Percentiles rank a stretch among this genome's conserved stretches.
Conservation (phyloP, 768 basidiomycete species). For the Mycena indigotica region DNA sequence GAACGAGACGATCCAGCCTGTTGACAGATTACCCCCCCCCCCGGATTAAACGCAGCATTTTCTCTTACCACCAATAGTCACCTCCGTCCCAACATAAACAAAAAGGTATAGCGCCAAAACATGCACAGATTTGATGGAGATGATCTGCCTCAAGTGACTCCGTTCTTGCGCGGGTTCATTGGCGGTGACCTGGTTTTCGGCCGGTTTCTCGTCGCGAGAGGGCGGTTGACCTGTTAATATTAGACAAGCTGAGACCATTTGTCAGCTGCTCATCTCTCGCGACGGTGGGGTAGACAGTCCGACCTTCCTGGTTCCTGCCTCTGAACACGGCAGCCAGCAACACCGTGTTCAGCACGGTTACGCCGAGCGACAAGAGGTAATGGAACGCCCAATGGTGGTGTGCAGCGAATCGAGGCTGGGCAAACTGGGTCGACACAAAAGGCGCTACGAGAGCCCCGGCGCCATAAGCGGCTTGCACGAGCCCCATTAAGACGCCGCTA, state of each 20-base stretch:
- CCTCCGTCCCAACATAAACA: constrained; percentile 50
- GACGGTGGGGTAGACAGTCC: constrained; percentile 11
- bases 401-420: constrained; percentile 40
- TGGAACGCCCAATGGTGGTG: constrained; percentile 55
- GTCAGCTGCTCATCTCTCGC: background rate
- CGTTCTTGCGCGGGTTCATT: background rate
- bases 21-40: background rate
- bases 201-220: constrained; percentile 3
- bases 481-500: constrained; percentile 45
- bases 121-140: constrained; percentile 40
- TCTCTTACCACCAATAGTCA: constrained; percentile 24
- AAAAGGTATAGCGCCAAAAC: constrained; percentile 43
- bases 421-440: constrained; percentile 54
- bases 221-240: constrained; percentile 40
- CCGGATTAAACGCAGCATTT: background rate
- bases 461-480: constrained; percentile 51
- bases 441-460: constrained; percentile 53
- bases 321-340: constrained; percentile 50
- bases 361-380: constrained; percentile 53
- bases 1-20: constrained; percentile 52
- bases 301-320: constrained; percentile 54
- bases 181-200: constrained; percentile 25
- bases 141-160: constrained; percentile 36
- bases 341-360: constrained; percentile 49
- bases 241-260: constrained; percentile 40